A percentile compares a stretch with the other conserved stretches of the same genome.
Conservation (phyloP, 768 basidiomycete genomes). For the Goffeauzyma gilvescens region DNA sequence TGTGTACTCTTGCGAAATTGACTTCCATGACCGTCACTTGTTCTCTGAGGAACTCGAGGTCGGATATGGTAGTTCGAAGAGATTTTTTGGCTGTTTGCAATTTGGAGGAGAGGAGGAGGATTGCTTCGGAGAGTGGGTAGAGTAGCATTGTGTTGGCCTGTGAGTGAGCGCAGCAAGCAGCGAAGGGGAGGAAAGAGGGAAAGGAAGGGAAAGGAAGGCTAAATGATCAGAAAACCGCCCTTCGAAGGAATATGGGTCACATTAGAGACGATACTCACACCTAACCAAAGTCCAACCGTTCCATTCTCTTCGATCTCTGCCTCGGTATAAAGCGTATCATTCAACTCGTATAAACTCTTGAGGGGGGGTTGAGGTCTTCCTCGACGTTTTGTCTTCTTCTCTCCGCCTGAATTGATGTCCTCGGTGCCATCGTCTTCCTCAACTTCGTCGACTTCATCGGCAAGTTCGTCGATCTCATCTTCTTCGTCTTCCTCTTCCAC, state of each 20-base stretch:
- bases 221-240: background rate
- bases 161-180: background rate
- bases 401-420: too few species aligned
- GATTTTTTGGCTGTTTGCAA: slow-evolving; percentile 49
- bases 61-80: slow-evolving; percentile 54
- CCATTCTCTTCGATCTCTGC: slow-evolving; percentile 73
- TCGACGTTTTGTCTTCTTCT: slow-evolving; percentile 1
- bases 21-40: slow-evolving; percentile 92
- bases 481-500: slow-evolving; percentile 36
- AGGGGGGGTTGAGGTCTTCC: too few species aligned
- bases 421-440: slow-evolving; percentile 31
- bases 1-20: slow-evolving; percentile 87
- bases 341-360: slow-evolving; percentile 78
- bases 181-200: background rate
- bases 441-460: slow-evolving; percentile 26
- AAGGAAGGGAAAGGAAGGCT: background rate
- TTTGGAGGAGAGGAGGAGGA: slow-evolving; percentile 54
- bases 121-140: slow-evolving; percentile 65
- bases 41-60: slow-evolving; percentile 79
- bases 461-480: slow-evolving; percentile 15
- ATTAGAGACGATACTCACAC: slow-evolving; percentile 43
- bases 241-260: too few species aligned
- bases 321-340: slow-evolving; percentile 85
- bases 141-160: slow-evolving; percentile 97
- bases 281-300: slow-evolving; percentile 85